phyloP scores from a whole-genome alignment of 2,329 filamentous ascomycete species.

The Dactylella cylindrospora region DNA sequence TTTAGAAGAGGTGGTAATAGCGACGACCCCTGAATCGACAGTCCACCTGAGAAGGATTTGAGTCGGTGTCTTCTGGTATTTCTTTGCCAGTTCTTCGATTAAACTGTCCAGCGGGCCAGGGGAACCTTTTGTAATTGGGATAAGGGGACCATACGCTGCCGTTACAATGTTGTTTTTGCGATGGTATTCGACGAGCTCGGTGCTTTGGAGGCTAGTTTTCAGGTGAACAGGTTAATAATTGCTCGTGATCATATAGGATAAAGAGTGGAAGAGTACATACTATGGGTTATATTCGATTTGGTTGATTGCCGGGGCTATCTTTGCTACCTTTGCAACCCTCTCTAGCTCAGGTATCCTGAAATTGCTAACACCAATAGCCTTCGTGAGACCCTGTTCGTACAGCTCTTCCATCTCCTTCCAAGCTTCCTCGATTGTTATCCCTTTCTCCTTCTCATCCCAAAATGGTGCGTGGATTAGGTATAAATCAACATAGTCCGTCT shows the following conservation, averaged over 20 bases:
- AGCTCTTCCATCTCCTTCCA: slow-evolving; percentile 69
- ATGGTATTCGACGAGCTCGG: slow-evolving; percentile 36
- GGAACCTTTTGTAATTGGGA: slow-evolving; percentile 53
- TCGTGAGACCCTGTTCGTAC: slow-evolving; percentile 62
- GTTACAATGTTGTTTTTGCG: slow-evolving; percentile 44
- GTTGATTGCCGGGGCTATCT: slow-evolving; percentile 68
- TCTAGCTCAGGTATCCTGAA: slow-evolving; percentile 63
- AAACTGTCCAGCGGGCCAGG: slow-evolving; percentile 60
- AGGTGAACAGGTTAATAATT: neutral
- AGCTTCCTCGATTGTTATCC: slow-evolving; percentile 54
- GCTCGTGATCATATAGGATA: neutral
- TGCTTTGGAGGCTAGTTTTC: slow-evolving; percentile 30
- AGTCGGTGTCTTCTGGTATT: slow-evolving; percentile 61
- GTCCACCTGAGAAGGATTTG: slow-evolving; percentile 64
- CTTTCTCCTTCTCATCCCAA: slow-evolving; percentile 49
- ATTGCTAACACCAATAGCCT: slow-evolving; percentile 77
- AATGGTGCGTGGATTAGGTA: slow-evolving; percentile 62
- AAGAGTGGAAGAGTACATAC: neutral
- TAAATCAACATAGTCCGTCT: slow-evolving; percentile 70
- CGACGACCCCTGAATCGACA: slow-evolving; percentile 63
- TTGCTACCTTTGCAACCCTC: slow-evolving; percentile 61
- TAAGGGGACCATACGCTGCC: slow-evolving; percentile 46
- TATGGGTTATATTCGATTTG: slow-evolving; percentile 82
- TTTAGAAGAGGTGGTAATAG: slow-evolving; percentile 63
- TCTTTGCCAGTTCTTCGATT: slow-evolving; percentile 59